Conservation (phyloP, 1,139 yeast genomes). For the Debaryomyces sp. region DNA sequence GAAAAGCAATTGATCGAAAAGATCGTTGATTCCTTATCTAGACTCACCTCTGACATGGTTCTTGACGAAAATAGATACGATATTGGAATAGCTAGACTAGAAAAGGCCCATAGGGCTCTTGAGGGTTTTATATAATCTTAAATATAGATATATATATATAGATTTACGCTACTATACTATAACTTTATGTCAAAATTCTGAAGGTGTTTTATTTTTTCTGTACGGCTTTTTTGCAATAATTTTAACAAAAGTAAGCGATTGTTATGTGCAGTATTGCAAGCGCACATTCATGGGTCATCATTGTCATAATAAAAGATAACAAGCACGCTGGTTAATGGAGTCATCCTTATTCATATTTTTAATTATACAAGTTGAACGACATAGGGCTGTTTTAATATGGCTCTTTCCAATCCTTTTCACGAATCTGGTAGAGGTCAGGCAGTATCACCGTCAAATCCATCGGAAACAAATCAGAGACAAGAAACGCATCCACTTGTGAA, state of each 20-base stretch:
- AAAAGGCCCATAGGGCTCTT: constrained; percentile 77
- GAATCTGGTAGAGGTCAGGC: not conserved
- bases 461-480: not conserved
- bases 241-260: not conserved
- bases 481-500: not conserved
- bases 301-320: not conserved
- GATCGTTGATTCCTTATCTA: constrained; percentile 79
- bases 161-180: no score
- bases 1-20: constrained; percentile 83
- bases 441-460: not conserved
- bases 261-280: not conserved
- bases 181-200: no score
- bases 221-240: not conserved
- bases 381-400: not conserved
- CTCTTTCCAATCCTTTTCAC: not conserved
- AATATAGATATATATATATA: not conserved
- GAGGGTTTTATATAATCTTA: constrained; percentile 63
- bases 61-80: constrained; percentile 77
- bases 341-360: not conserved
- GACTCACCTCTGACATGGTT: constrained; percentile 88
- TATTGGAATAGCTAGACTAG: constrained; percentile 78
- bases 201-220: not conserved
- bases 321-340: not conserved
- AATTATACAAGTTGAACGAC: not conserved
- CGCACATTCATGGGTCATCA: not conserved